A percentile compares a stretch with the other conserved stretches of the same genome.
Conservation (phyloP, 768 basidiomycete species). For the Symmetrospora coprosmae region DNA sequence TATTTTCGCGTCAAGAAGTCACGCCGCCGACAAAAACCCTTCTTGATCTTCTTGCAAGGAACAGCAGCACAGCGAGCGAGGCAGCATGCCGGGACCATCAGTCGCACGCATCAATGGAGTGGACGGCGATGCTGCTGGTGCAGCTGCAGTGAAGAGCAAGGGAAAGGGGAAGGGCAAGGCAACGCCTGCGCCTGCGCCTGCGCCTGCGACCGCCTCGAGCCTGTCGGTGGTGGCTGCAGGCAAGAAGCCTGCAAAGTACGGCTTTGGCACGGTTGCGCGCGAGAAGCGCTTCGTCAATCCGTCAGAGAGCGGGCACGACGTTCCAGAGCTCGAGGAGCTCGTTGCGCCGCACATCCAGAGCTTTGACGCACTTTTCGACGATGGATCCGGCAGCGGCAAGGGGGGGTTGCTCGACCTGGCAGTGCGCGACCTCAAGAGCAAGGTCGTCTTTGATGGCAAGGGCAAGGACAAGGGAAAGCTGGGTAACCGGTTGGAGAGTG, state of each 20-base stretch:
- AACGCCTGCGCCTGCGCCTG: no score
- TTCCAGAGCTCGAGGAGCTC: conserved; percentile 77
- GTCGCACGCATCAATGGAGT: no score
- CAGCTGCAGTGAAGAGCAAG: no score
- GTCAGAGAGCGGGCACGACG: conserved; percentile 51
- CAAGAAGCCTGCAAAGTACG: not conserved
- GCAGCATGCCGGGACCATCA: no score
- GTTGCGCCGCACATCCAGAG: conserved; percentile 87
- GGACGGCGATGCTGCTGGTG: no score
- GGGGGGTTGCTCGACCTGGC: conserved; percentile 63
- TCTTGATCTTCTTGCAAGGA: no score
- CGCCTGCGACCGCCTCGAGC: no score
- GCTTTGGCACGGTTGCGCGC: conserved; percentile 31
- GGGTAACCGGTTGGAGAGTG: conserved; percentile 77
- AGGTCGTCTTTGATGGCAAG: conserved; percentile 79
- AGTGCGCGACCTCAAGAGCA: conserved; percentile 69
- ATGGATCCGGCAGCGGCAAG: conserved; percentile 49
- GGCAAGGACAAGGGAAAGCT: conserved; percentile 47
- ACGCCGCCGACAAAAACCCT: no score
- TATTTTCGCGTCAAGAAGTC: no score
- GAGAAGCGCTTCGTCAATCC: conserved; percentile 53
- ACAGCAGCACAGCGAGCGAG: no score
- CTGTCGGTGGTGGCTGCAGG: not conserved
- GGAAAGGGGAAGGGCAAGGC: no score
- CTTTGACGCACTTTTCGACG: conserved; percentile 92